Percentiles rank a stretch among this genome's conserved stretches.
phyloP scores from a whole-genome alignment of 768 basidiomycete species.

The Amanita thiersii region DNA sequence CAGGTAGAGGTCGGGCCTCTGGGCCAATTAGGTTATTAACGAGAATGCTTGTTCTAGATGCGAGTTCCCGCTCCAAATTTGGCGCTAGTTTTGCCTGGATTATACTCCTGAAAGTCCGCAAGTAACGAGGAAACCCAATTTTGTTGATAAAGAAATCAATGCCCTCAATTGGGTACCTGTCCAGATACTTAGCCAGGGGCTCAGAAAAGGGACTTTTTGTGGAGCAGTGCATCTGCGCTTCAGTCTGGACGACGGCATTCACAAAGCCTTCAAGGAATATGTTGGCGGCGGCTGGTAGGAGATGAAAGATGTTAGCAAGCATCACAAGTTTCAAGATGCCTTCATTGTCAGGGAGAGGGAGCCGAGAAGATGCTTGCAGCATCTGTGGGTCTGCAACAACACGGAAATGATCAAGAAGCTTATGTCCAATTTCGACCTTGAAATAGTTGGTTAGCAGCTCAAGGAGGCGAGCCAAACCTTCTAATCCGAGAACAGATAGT shows the following conservation, averaged over 20 bases:
- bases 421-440: slow-evolving; percentile 98
- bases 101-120: slow-evolving; percentile 80
- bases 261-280: slow-evolving; percentile 87
- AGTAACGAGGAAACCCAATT: slow-evolving; percentile 68
- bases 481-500: slow-evolving; percentile 83
- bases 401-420: slow-evolving; percentile 93
- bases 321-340: slow-evolving; percentile 89
- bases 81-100: slow-evolving; percentile 75
- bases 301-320: slow-evolving; percentile 96
- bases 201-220: slow-evolving; percentile 87
- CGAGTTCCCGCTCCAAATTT: slow-evolving; percentile 60
- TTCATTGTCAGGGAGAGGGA: slow-evolving; percentile 81
- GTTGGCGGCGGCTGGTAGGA: slow-evolving; percentile 88
- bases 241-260: slow-evolving; percentile 84
- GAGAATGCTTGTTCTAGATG: slow-evolving; percentile 47
- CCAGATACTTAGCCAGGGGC: slow-evolving; percentile 83
- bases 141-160: slow-evolving; percentile 78
- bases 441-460: slow-evolving; percentile 97
- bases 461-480: slow-evolving; percentile 88
- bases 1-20: slow-evolving; percentile 53
- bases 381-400: slow-evolving; percentile 86
- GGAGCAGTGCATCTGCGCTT: slow-evolving; percentile 86
- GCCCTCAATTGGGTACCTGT: slow-evolving; percentile 83
- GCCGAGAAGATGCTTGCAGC: slow-evolving; percentile 68
- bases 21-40: slow-evolving; percentile 41